These are phyloP conservation scores for Vitrella brassicaformis DNA, from an alignment of 73 alveolate genomes.

Conservation along the genomic window DNA sequence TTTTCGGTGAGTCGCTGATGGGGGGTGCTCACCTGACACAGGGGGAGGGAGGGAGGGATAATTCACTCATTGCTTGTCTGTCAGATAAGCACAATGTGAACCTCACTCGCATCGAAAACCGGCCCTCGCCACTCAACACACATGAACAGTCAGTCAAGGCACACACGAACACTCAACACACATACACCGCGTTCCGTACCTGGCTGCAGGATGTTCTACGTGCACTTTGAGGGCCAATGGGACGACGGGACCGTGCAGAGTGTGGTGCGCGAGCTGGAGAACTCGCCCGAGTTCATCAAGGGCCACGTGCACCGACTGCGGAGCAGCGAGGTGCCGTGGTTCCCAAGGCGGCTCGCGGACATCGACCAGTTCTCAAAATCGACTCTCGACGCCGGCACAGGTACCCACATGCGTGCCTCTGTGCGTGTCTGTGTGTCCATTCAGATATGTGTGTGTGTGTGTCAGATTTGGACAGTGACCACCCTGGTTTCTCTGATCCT, in stretches of 20 bases:
- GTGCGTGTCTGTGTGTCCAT: no score
- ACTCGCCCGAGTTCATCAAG: no score
- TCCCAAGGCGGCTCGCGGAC: constrained; percentile 47
- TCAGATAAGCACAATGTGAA: no score
- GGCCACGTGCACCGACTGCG: neutral
- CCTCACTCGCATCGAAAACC: neutral
- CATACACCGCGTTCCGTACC: no score
- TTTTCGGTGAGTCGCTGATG: no score
- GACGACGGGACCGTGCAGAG: neutral
- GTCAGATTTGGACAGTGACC: constrained; percentile 54
- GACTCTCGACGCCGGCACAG: constrained; percentile 40
- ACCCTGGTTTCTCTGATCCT: constrained; percentile 51
- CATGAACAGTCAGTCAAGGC: no score
- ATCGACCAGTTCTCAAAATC: constrained; percentile 42
- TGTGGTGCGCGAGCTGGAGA: neutral
- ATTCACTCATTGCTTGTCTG: no score
- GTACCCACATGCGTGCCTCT: no score
- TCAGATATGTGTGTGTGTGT: no score
- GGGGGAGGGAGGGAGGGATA: no score
- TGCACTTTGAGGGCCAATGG: neutral
- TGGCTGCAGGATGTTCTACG: neutral
- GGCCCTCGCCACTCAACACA: neutral
- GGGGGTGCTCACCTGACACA: no score
- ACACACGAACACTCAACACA: no score
- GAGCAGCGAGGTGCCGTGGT: constrained; percentile 46